Percentiles rank a stretch among this genome's conserved stretches.
Conservation (phyloP, 495 filamentous ascomycete genomes). For the Tuber melanosporum region DNA sequence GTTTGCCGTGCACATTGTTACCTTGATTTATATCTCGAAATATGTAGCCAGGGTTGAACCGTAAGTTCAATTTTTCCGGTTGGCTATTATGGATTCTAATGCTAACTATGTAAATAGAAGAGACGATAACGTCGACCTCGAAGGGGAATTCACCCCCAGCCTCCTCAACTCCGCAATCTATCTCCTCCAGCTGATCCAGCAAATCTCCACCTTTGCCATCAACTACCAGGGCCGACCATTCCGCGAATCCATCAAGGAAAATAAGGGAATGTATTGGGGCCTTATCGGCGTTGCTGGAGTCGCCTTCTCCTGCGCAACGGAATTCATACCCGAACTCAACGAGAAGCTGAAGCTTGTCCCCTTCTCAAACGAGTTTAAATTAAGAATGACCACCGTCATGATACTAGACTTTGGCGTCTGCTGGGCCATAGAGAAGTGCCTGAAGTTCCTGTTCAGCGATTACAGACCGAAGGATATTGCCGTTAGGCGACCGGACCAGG, state of each 20-base stretch:
- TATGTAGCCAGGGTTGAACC: slow-evolving; percentile 78
- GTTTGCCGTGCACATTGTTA: slow-evolving; percentile 92
- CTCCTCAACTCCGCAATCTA: slow-evolving; percentile 96
- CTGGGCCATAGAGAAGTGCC: slow-evolving; percentile 77
- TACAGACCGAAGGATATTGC: slow-evolving; percentile 94
- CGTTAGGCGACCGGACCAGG: slow-evolving; percentile 73
- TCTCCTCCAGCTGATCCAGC: slow-evolving; percentile 95
- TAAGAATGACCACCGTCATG: slow-evolving; percentile 78
- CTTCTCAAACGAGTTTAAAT: slow-evolving; percentile 87
- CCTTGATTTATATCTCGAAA: slow-evolving; percentile 86
- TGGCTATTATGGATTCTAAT: not conserved
- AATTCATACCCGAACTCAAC: slow-evolving; percentile 93
- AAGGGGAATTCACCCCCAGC: slow-evolving; percentile 89
- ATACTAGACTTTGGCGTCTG: slow-evolving; percentile 80
- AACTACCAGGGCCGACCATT: slow-evolving; percentile 99
- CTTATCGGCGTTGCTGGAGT: slow-evolving; percentile 79
- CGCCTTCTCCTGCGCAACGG: slow-evolving; percentile 92
- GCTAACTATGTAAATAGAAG: slow-evolving; percentile 52
- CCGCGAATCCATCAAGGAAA: slow-evolving; percentile 90
- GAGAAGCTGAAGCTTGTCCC: slow-evolving; percentile 85
- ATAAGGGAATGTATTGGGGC: slow-evolving; percentile 96
- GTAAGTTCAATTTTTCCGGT: slow-evolving; percentile 49
- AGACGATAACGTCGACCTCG: slow-evolving; percentile 70
- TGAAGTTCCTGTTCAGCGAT: slow-evolving; percentile 85
- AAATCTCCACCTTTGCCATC: slow-evolving; percentile 98